A percentile compares a stretch with the other conserved stretches of the same genome.
phyloP scores from a whole-genome alignment of 768 basidiomycete species.

The Podaxis pistillaris region DNA sequence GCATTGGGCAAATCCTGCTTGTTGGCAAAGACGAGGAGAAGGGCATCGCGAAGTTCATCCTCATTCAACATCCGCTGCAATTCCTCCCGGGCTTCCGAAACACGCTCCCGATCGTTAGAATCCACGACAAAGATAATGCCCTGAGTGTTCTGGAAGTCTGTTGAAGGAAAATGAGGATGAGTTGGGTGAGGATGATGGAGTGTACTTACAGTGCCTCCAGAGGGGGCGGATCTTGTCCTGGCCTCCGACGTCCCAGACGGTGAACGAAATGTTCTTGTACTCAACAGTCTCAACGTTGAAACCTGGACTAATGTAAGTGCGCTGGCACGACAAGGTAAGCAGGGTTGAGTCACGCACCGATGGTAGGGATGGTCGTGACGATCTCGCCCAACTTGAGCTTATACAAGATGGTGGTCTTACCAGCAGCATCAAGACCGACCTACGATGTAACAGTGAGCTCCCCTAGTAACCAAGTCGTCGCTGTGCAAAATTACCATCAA shows the following conservation, averaged over 20 bases:
- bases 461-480: constrained; percentile 21
- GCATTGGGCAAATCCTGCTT: constrained; percentile 99
- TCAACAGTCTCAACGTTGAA: constrained; percentile 99
- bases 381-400: constrained; percentile 99
- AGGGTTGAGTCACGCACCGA: constrained; percentile 61
- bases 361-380: constrained; percentile 99
- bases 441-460: constrained; percentile 27
- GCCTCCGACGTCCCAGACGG: constrained; percentile 99
- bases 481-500: constrained; percentile 68
- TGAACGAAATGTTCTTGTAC: constrained; percentile 99
- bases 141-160: constrained; percentile 99
- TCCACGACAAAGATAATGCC: constrained; percentile 99
- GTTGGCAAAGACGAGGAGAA: constrained; percentile 99
- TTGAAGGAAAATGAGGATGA: constrained; percentile 18
- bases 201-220: constrained; percentile 96
- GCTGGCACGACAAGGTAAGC: constrained; percentile 13
- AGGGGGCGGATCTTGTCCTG: constrained; percentile 99
- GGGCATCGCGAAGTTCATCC: constrained; percentile 97
- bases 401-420: constrained; percentile 98
- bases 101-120: constrained; percentile 99
- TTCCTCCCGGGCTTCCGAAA: constrained; percentile 98
- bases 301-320: constrained; percentile 49
- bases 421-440: constrained; percentile 99
- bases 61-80: constrained; percentile 99
- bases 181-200: constrained; percentile 18